These are phyloP conservation scores for Aspergillus leporis DNA, from an alignment of 495 filamentous ascomycete genomes.

Conservation along the genomic window DNA sequence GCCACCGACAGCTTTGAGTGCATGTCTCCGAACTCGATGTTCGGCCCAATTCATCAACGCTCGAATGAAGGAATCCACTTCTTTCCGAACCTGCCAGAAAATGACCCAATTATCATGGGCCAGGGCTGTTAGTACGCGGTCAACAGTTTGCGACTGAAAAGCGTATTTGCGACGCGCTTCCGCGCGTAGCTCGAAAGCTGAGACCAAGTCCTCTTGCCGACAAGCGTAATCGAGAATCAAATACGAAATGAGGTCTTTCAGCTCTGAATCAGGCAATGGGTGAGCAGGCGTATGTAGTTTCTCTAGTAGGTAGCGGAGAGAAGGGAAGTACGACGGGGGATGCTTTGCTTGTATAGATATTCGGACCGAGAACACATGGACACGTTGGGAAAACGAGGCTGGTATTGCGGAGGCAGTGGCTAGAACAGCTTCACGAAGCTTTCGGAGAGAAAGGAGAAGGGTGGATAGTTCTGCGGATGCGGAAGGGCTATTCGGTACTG, in stretches of 20 bases:
- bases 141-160: conserved; percentile 62
- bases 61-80: conserved; percentile 73
- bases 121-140: conserved; percentile 67
- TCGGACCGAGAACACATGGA: conserved; percentile 79
- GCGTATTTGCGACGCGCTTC: conserved; percentile 47
- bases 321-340: conserved; percentile 86
- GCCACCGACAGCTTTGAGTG: conserved; percentile 80
- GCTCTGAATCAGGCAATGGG: conserved; percentile 64
- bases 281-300: conserved; percentile 61
- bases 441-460: conserved; percentile 76
- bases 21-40: conserved; percentile 63
- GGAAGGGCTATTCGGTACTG: conserved; percentile 21
- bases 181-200: conserved; percentile 64
- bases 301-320: conserved; percentile 74
- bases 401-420: conserved; percentile 65
- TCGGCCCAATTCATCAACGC: conserved; percentile 80
- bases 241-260: conserved; percentile 77
- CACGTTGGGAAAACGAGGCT: conserved; percentile 63
- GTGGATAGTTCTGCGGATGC: conserved; percentile 56
- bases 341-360: conserved; percentile 76
- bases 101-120: conserved; percentile 77
- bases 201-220: conserved; percentile 70
- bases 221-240: conserved; percentile 87
- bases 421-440: conserved; percentile 80
- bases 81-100: conserved; percentile 70